phyloP scores from a whole-genome alignment of 257 asterid species.

The Thymus mandschuricus region DNA sequence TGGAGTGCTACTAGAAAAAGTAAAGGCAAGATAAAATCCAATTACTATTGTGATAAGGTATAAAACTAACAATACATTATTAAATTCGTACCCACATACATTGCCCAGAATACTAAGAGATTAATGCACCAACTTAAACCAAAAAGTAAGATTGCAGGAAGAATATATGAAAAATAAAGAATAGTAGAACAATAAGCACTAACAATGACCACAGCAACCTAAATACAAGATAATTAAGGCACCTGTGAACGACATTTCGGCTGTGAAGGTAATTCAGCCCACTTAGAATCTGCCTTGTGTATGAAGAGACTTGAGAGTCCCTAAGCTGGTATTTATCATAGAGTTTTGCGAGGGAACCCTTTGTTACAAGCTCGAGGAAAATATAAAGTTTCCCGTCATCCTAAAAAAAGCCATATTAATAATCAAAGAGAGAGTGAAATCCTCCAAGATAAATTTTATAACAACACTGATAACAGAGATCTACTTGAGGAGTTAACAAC shows the following conservation, averaged over 20 bases:
- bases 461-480: constrained; percentile 11
- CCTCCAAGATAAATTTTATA: constrained; percentile 18
- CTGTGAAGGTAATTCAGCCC: constrained; percentile 66
- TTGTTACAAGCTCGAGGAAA: constrained; percentile 62
- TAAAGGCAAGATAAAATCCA: not conserved
- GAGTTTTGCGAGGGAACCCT: constrained; percentile 62
- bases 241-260: constrained; percentile 67
- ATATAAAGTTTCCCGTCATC: constrained; percentile 56
- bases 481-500: constrained; percentile 29
- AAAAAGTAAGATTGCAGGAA: not conserved
- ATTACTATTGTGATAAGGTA: constrained; percentile 4
- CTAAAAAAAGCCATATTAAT: constrained; percentile 29
- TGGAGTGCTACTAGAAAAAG: constrained; percentile 17
- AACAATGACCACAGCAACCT: constrained; percentile 20
- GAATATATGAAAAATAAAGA: constrained; percentile 6
- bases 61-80: constrained; percentile 6
- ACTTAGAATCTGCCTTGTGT: constrained; percentile 67
- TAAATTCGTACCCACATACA: constrained; percentile 15
- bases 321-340: constrained; percentile 51
- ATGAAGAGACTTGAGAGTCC: constrained; percentile 64
- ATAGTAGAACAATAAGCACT: not conserved
- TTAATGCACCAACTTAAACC: not conserved
- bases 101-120: constrained; percentile 13
- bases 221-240: constrained; percentile 28
- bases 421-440: constrained; percentile 19